phyloP scores from a whole-genome alignment of 1,139 yeast genomes.

The Lipomyces yarrowii region DNA sequence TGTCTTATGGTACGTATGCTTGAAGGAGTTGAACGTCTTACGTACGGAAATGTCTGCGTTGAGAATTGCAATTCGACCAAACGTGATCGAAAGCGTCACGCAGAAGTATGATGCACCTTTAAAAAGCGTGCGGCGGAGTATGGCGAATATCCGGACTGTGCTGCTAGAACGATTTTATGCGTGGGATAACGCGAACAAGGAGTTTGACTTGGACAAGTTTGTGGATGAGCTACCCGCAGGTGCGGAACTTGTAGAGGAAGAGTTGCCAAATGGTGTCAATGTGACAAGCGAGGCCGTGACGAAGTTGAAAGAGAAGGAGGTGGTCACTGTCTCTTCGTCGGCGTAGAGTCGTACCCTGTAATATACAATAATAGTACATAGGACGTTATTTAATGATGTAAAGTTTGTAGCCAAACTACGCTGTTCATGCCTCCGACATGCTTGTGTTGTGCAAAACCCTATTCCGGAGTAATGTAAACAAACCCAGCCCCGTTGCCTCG shows the following conservation, averaged over 20 bases:
- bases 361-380: background rate
- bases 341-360: background rate
- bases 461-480: background rate
- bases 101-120: constrained; percentile 50
- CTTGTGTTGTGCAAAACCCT: background rate
- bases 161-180: constrained; percentile 83
- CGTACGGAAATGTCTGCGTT: constrained; percentile 69
- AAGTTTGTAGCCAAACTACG: background rate
- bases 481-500: background rate
- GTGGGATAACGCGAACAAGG: constrained; percentile 52
- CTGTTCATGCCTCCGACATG: background rate
- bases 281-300: background rate
- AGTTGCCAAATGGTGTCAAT: background rate
- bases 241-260: background rate
- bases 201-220: background rate
- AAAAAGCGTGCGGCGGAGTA: constrained; percentile 44
- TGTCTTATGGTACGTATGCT: constrained; percentile 81
- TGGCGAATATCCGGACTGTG: constrained; percentile 83
- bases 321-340: background rate
- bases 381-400: background rate
- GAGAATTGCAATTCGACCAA: constrained; percentile 39
- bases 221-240: background rate
- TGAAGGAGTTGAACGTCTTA: constrained; percentile 79
- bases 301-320: background rate
- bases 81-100: constrained; percentile 39